Percentiles rank a stretch among this genome's conserved stretches.
phyloP scores from a whole-genome alignment of 2,329 filamentous ascomycete species.

The Colletotrichum siamense region DNA sequence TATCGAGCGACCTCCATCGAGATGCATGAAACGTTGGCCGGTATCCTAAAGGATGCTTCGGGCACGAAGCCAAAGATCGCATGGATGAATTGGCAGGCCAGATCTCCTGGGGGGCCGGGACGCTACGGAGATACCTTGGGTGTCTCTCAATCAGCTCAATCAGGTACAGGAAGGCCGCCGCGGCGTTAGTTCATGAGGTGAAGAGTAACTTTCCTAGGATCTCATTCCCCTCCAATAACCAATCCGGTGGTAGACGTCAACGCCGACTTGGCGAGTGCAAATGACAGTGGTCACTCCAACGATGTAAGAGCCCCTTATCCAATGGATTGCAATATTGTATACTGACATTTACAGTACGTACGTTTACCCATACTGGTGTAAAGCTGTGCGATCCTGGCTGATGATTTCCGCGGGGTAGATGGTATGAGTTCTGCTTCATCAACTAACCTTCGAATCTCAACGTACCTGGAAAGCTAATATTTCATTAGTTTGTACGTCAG shows the following conservation, averaged over 20 bases:
- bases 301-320: no score
- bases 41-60: accelerated
- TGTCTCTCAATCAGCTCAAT: neutral
- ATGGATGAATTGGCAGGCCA: neutral
- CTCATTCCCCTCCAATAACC: neutral
- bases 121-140: neutral
- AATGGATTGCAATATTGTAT: no score
- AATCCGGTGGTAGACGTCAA: neutral
- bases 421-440: neutral
- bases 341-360: neutral
- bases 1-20: neutral
- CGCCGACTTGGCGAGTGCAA: accelerated
- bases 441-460: no score
- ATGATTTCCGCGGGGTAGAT: neutral
- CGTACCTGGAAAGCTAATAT: no score
- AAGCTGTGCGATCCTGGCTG: neutral
- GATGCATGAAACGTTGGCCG: neutral
- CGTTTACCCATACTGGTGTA: neutral
- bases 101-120: accelerated
- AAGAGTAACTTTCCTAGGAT: neutral
- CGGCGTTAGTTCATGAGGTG: neutral
- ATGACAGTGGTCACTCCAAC: neutral
- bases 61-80: neutral
- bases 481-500: no score
- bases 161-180: neutral